Percentiles rank a stretch among this genome's conserved stretches.
Conservation (phyloP, 2,329 filamentous ascomycete species). For the Penicillium decumbens region DNA sequence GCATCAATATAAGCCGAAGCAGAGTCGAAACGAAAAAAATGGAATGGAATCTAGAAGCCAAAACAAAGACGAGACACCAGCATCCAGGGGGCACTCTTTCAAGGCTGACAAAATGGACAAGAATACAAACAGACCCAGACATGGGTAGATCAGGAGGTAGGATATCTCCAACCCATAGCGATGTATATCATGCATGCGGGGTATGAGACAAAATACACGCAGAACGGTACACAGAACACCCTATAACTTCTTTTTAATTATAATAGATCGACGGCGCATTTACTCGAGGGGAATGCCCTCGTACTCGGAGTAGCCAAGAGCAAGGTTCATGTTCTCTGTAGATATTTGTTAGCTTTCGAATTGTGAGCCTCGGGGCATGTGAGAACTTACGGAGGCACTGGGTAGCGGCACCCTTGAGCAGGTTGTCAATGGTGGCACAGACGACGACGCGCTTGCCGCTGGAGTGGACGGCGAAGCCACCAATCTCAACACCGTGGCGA, state of each 20-base stretch:
- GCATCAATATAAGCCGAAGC: conserved; percentile 1
- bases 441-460: conserved; percentile 89
- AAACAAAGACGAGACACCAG: conserved; percentile 6
- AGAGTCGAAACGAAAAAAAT: conserved; percentile 5
- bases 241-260: conserved; percentile 2
- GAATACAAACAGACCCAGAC: conserved; percentile 10
- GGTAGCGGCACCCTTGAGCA: conserved; percentile 87
- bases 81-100: conserved; percentile 1
- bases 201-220: conserved; percentile 25
- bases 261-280: conserved; percentile 6
- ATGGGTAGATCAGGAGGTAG: conserved; percentile 21
- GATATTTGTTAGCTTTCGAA: conserved; percentile 6
- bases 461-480: conserved; percentile 88
- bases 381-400: conserved; percentile 76
- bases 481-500: conserved; percentile 88
- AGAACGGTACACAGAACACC: conserved; percentile 1
- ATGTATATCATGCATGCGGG: conserved; percentile 26
- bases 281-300: conserved; percentile 70
- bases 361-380: neutral
- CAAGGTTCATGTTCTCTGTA: conserved; percentile 85
- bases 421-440: conserved; percentile 87
- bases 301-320: conserved; percentile 82
- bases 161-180: conserved; percentile 27
- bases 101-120: conserved; percentile 1
- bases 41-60: conserved; percentile 6